Percentiles rank a stretch among this genome's conserved stretches.
These are phyloP conservation scores for Podospora fimiseda DNA, from an alignment of 495 filamentous ascomycete species.

Conservation along the genomic window DNA sequence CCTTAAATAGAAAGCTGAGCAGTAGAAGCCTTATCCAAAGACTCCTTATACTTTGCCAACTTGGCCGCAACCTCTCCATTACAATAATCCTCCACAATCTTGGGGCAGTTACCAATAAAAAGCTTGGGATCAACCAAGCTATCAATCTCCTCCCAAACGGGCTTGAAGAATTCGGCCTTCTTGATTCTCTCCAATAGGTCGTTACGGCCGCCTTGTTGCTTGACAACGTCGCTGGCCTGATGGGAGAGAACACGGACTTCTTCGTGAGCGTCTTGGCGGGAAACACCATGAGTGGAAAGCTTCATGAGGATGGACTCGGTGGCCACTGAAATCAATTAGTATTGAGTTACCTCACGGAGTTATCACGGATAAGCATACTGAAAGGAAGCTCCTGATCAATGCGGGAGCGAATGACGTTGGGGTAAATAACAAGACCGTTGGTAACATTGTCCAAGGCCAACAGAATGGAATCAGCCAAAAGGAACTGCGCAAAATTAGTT, in stretches of 20 bases:
- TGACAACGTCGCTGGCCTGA: conserved; percentile 73
- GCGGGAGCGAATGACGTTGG: conserved; percentile 61
- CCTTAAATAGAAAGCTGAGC: conserved; percentile 28
- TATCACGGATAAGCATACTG: conserved; percentile 27
- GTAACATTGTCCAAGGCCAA: conserved; percentile 78
- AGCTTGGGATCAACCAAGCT: conserved; percentile 61
- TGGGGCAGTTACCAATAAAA: conserved; percentile 55
- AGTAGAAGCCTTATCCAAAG: conserved; percentile 16
- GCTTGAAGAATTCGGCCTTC: conserved; percentile 68
- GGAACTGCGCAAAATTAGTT: conserved; percentile 40
- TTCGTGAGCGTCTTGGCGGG: conserved; percentile 89
- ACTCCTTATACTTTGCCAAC: conserved; percentile 22
- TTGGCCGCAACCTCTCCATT: conserved; percentile 23
- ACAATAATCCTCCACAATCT: conserved; percentile 45
- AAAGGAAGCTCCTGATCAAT: conserved; percentile 80
- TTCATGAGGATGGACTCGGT: conserved; percentile 88
- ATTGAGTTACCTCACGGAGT: neutral
- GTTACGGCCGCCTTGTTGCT: conserved; percentile 68
- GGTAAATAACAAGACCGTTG: conserved; percentile 80
- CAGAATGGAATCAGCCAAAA: conserved; percentile 76
- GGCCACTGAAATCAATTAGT: conserved; percentile 42
- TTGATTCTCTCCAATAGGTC: conserved; percentile 80
- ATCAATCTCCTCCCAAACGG: conserved; percentile 73
- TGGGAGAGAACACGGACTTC: conserved; percentile 84
- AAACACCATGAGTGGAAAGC: conserved; percentile 65